Conservation (phyloP, 495 filamentous ascomycete species). For the Aspergillus steynii region DNA sequence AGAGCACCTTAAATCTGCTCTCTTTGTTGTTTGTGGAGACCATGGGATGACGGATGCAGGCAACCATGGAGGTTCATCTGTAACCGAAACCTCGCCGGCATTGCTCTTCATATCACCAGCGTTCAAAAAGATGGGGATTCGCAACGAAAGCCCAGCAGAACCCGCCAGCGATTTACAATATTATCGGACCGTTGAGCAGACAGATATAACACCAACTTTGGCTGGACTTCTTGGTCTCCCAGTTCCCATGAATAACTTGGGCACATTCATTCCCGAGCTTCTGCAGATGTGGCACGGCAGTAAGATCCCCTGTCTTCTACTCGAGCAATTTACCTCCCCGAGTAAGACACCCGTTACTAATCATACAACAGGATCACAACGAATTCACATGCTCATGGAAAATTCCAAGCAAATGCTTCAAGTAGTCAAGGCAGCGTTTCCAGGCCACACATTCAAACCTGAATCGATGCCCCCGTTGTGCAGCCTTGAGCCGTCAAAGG, state of each 20-base stretch:
- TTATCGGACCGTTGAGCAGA: slow-evolving; percentile 84
- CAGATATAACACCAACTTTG: slow-evolving; percentile 88
- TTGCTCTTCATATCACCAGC: slow-evolving; percentile 91
- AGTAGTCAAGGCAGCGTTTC: slow-evolving; percentile 71
- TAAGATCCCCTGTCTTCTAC: slow-evolving; percentile 22
- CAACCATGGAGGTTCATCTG: slow-evolving; percentile 91
- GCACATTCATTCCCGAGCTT: slow-evolving; percentile 80
- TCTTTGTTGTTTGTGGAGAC: slow-evolving; percentile 87
- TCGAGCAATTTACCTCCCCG: not conserved
- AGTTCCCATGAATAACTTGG: slow-evolving; percentile 87
- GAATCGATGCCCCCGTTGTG: slow-evolving; percentile 42
- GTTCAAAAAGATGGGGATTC: slow-evolving; percentile 56
- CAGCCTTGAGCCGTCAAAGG: slow-evolving; percentile 32
- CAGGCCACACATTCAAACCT: slow-evolving; percentile 52
- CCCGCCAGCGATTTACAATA: slow-evolving; percentile 64
- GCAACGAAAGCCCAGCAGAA: slow-evolving; percentile 41
- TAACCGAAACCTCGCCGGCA: slow-evolving; percentile 91
- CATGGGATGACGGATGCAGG: slow-evolving; percentile 99
- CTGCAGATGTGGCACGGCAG: slow-evolving; percentile 70
- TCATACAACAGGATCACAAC: slow-evolving; percentile 42
- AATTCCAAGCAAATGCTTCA: slow-evolving; percentile 80
- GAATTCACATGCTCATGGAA: slow-evolving; percentile 62
- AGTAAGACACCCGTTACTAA: not conserved
- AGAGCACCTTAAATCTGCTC: slow-evolving; percentile 68
- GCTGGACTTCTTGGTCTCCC: slow-evolving; percentile 85